Evolutionary conservation across 768 basidiomycete species (phyloP), one percentile per base, ranked within the genome.

Genomic region (Fomitopsis pulvina): DNA sequence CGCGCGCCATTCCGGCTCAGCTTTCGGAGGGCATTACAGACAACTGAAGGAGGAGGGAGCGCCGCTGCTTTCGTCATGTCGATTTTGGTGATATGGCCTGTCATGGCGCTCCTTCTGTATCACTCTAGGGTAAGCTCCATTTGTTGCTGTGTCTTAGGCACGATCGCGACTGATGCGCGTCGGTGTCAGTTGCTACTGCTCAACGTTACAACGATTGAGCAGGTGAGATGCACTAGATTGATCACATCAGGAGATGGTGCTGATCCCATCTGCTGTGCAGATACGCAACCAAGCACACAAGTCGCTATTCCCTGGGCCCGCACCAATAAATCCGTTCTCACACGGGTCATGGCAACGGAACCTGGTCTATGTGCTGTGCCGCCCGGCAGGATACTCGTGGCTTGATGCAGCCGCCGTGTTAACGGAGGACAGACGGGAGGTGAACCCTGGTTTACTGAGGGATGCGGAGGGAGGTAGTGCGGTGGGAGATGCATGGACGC

Each of bases 181-280:
- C 34, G 24, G 22, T 39, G 26, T 29, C 63, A 90, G 85, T 74
- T 97, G 42, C 68, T 95, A 47, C 63, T 92, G 27, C 71, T 92
- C 54, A 94, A 95, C 65, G 76, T 92, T 29, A 96, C 94, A 8
- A 97, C 93, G n/a, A 92, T 97, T 53, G 94, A 97, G 70, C 91
- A 92, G 78, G 87, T 87, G 64, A 66, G n/a, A n/a, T n/a, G n/a
- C 21, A 42, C 12, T 20, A 28, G 26, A n/a, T 25, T 42, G 18
- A 41, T 12, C n/a, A 27, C 38, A 30, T 12, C 16, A 21, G 22
- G 38, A 29, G 18, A 39, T 14, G 46, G 43, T 40, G 20, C 22
- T 45, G 47, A 50, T 53, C 44, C 45, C 24, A 10, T 1, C 20
- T 20, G 47, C 32, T 22, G 21, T 51, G 38, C 61, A 92, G 86